Percentiles rank a stretch among this genome's conserved stretches.
Conservation (phyloP, 139 green algal species). For the Coelastrella sp. region DNA sequence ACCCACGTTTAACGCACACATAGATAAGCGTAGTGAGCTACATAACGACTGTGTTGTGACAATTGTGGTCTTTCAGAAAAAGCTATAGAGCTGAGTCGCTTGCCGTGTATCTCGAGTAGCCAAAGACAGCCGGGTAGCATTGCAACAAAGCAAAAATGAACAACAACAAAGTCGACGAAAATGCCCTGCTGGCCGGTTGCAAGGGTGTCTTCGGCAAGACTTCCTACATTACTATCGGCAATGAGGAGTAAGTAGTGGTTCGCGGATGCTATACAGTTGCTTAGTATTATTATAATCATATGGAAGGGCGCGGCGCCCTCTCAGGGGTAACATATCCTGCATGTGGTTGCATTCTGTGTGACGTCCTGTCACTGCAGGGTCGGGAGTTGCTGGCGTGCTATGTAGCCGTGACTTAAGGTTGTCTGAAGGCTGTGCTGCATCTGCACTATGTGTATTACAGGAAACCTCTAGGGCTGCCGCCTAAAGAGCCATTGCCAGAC, state of each 20-base stretch:
- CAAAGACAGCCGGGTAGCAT: no score
- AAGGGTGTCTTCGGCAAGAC: slow-evolving; percentile 81
- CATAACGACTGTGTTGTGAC: neutral
- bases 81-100: neutral
- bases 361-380: no score
- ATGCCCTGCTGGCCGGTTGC: slow-evolving; percentile 70
- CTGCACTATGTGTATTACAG: no score
- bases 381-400: no score
- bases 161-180: slow-evolving; percentile 81
- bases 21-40: neutral
- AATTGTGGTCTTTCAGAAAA: neutral
- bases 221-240: slow-evolving; percentile 79
- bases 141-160: slow-evolving; percentile 64
- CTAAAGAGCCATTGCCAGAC: slow-evolving; percentile 60
- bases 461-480: slow-evolving; percentile 71
- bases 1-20: neutral
- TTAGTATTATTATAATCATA: no score
- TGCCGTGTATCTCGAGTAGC: neutral
- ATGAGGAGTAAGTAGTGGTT: slow-evolving; percentile 52
- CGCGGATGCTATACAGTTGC: no score
- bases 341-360: no score
- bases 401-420: no score
- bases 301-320: no score
- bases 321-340: no score
- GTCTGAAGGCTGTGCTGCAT: no score